These are phyloP conservation scores for Diospyros kaki DNA, from an alignment of 148 eudicot genomes.

Conservation along the genomic window DNA sequence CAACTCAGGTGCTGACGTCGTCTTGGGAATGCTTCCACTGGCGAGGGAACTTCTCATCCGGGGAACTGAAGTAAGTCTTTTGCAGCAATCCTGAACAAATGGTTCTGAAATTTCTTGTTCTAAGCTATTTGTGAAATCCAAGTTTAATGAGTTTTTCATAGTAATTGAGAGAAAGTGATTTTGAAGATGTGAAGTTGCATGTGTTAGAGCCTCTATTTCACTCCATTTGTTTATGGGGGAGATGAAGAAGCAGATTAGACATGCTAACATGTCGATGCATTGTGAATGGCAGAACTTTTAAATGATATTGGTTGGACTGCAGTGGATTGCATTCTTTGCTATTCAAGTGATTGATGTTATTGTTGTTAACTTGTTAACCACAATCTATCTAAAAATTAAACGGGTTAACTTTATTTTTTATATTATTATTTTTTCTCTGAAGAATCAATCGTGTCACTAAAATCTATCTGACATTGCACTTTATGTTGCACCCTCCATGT, in stretches of 20 bases:
- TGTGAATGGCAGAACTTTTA: neutral
- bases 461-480: neutral
- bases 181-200: constrained; percentile 3
- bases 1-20: constrained; percentile 90
- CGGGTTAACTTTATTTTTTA: no score
- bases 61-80: constrained; percentile 76
- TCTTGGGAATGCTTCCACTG: constrained; percentile 92
- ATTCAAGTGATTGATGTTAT: no score
- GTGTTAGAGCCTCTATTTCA: no score
- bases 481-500: neutral
- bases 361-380: no score
- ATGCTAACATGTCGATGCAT: neutral
- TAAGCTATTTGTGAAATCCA: neutral
- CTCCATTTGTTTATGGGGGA: neutral
- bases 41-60: constrained; percentile 93
- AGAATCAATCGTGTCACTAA: neutral
- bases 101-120: neutral
- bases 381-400: no score
- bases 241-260: neutral
- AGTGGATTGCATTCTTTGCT: no score
- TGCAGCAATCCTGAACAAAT: neutral
- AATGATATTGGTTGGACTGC: neutral
- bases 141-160: neutral
- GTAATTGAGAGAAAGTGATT: neutral
- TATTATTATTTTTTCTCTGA: no score